Conservation (phyloP, 2,329 filamentous ascomycete species). For the Calonectria pauciramosa region DNA sequence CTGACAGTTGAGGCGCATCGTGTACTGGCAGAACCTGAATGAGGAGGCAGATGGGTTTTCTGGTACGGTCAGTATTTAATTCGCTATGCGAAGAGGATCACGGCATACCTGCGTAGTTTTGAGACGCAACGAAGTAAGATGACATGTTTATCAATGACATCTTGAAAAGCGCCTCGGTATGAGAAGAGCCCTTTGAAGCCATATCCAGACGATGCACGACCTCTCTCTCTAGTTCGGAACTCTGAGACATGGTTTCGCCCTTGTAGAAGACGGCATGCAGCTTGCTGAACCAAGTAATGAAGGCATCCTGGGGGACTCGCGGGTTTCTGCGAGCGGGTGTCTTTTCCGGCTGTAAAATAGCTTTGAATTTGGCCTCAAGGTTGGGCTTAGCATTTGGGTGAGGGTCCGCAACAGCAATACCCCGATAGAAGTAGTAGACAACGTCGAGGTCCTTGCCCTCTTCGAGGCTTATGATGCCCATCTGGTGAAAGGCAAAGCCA, state of each 20-base stretch:
- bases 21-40: slow-evolving; percentile 71
- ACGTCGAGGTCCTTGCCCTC: slow-evolving; percentile 85
- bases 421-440: slow-evolving; percentile 91
- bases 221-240: slow-evolving; percentile 87
- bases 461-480: slow-evolving; percentile 86
- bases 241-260: slow-evolving; percentile 79
- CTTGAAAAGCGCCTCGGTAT: slow-evolving; percentile 78
- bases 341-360: slow-evolving; percentile 58
- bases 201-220: slow-evolving; percentile 83
- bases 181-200: slow-evolving; percentile 77
- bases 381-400: slow-evolving; percentile 83
- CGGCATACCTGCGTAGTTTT: slow-evolving; percentile 51
- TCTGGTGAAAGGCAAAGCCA: slow-evolving; percentile 89
- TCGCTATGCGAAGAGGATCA: background rate
- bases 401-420: slow-evolving; percentile 80
- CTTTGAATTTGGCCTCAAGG: slow-evolving; percentile 81
- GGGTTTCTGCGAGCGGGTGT: slow-evolving; percentile 46
- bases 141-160: slow-evolving; percentile 89
- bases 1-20: slow-evolving; percentile 82
- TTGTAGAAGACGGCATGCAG: slow-evolving; percentile 89
- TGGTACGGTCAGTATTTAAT: slow-evolving; percentile 43
- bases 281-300: slow-evolving; percentile 86
- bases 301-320: slow-evolving; percentile 66
- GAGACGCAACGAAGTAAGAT: slow-evolving; percentile 78
- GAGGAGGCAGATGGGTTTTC: slow-evolving; percentile 61